A percentile compares a stretch with the other conserved stretches of the same genome.
Conservation (phyloP, 805 yeast species). For the Cyberlindnera saturnus region DNA sequence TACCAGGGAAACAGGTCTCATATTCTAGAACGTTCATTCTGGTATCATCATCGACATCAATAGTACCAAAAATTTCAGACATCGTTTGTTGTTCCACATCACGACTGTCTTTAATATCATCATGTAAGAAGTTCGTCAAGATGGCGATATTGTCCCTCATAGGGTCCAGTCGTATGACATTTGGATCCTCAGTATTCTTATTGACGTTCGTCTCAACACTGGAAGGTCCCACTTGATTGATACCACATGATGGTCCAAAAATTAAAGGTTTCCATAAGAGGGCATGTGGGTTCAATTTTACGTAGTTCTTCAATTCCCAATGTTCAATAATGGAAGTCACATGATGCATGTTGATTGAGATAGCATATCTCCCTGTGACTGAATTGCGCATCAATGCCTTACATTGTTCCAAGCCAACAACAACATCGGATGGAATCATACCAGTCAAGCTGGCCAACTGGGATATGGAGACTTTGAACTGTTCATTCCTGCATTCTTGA, state of each 20-base stretch:
- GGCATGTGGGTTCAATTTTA: constrained; percentile 42
- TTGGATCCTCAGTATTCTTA: constrained; percentile 6
- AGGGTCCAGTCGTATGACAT: constrained; percentile 22
- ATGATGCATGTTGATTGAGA: constrained; percentile 41
- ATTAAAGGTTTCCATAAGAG: constrained; percentile 78
- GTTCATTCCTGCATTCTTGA: constrained; percentile 4
- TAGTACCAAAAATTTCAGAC: constrained; percentile 36
- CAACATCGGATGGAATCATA: constrained; percentile 79
- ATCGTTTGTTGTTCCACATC: constrained; percentile 51
- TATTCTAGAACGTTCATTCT: constrained; percentile 15
- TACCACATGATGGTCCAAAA: constrained; percentile 84
- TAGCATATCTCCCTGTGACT: constrained; percentile 40
- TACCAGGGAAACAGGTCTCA: constrained; percentile 33
- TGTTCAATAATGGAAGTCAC: constrained; percentile 37
- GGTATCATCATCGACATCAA: constrained; percentile 15
- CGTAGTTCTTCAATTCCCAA: constrained; percentile 53
- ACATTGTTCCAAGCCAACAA: constrained; percentile 79
- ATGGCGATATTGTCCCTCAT: constrained; percentile 44
- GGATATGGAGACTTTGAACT: constrained; percentile 42
- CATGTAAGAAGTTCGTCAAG: constrained; percentile 55
- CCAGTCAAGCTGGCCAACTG: constrained; percentile 69
- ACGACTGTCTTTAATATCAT: constrained; percentile 61
- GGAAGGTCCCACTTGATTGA: constrained; percentile 40
- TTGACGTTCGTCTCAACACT: constrained; percentile 22
- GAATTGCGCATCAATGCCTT: constrained; percentile 50